A percentile compares a stretch with the other conserved stretches of the same genome.
Evolutionary conservation across 1,284 basidiomycete genomes (phyloP).

Genomic region (Irpex sp.): DNA sequence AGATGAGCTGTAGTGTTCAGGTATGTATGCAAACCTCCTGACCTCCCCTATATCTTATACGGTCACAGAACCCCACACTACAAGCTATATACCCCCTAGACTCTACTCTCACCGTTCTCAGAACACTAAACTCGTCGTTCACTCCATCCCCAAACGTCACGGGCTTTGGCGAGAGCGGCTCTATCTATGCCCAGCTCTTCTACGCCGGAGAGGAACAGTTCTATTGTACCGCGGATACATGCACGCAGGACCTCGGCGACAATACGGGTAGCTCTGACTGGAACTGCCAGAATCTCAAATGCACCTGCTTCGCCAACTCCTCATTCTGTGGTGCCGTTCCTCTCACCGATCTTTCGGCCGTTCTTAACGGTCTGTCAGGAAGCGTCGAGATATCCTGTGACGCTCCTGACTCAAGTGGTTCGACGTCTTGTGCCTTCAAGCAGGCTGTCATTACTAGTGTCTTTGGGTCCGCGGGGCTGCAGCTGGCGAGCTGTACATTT

Average conservation of each 20-base stretch:
- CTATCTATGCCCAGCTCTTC: slow-evolving; percentile 73
- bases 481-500: slow-evolving; percentile 67
- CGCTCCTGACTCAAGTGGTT: slow-evolving; percentile 39
- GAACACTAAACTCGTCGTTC: slow-evolving; percentile 66
- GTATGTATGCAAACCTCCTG: slow-evolving; percentile 38
- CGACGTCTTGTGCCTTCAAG: slow-evolving; percentile 71
- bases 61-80: slow-evolving; percentile 68
- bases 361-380: slow-evolving; percentile 59
- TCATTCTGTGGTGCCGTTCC: slow-evolving; percentile 68
- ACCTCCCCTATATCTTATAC: slow-evolving; percentile 11
- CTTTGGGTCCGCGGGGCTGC: slow-evolving; percentile 72
- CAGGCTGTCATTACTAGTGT: slow-evolving; percentile 61
- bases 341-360: slow-evolving; percentile 46
- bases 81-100: slow-evolving; percentile 67
- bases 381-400: slow-evolving; percentile 68
- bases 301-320: slow-evolving; percentile 67
- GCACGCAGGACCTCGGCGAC: slow-evolving; percentile 51
- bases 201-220: slow-evolving; percentile 86
- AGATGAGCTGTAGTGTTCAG: slow-evolving; percentile 74
- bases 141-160: slow-evolving; percentile 66
- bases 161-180: slow-evolving; percentile 52
- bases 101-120: slow-evolving; percentile 72
- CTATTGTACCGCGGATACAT: slow-evolving; percentile 70
- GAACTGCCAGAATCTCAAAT: slow-evolving; percentile 69
- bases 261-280: slow-evolving; percentile 46